phyloP scores from a whole-genome alignment of 2,329 filamentous ascomycete species.

The Thielaviopsis musarum region DNA sequence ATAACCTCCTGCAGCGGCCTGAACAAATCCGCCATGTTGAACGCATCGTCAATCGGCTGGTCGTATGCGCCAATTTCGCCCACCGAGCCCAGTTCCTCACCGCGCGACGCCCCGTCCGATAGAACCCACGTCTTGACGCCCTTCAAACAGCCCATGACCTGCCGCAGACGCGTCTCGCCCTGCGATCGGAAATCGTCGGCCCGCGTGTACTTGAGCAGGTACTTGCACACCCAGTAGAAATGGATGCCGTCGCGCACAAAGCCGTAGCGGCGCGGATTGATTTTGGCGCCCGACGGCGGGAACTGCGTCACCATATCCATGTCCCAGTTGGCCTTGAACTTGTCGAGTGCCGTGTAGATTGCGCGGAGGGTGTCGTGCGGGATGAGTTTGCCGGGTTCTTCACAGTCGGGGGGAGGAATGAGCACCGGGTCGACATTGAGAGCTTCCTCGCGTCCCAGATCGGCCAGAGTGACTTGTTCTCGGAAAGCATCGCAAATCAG shows the following conservation, averaged over 20 bases:
- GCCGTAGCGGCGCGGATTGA: constrained; percentile 42
- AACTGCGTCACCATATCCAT: constrained; percentile 53
- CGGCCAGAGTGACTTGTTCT: constrained; percentile 26
- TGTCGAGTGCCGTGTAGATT: constrained; percentile 42
- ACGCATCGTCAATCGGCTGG: constrained; percentile 43
- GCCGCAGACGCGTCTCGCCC: constrained; percentile 41
- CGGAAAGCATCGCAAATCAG: constrained; percentile 34
- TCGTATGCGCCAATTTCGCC: constrained; percentile 52
- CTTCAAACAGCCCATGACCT: constrained; percentile 44
- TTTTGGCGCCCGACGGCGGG: constrained; percentile 29
- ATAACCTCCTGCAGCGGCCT: constrained; percentile 36
- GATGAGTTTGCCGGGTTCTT: constrained; percentile 23
- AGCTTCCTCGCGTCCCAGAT: constrained; percentile 18
- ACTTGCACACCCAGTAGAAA: constrained; percentile 55
- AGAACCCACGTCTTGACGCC: constrained; percentile 43
- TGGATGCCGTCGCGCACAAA: constrained; percentile 57
- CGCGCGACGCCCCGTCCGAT: constrained; percentile 45
- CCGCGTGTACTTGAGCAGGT: constrained; percentile 43
- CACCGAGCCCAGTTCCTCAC: constrained; percentile 51
- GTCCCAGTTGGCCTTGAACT: constrained; percentile 60
- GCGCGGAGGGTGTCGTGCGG: constrained; percentile 30
- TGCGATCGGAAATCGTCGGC: constrained; percentile 35
- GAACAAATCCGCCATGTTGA: constrained; percentile 58
- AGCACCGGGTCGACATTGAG: constrained; percentile 20
- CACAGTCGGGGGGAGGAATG: not conserved